Percentiles rank a stretch among this genome's conserved stretches.
These are phyloP conservation scores for Pseudozyma pruni DNA, from an alignment of 1,284 basidiomycete species.

Conservation along the genomic window DNA sequence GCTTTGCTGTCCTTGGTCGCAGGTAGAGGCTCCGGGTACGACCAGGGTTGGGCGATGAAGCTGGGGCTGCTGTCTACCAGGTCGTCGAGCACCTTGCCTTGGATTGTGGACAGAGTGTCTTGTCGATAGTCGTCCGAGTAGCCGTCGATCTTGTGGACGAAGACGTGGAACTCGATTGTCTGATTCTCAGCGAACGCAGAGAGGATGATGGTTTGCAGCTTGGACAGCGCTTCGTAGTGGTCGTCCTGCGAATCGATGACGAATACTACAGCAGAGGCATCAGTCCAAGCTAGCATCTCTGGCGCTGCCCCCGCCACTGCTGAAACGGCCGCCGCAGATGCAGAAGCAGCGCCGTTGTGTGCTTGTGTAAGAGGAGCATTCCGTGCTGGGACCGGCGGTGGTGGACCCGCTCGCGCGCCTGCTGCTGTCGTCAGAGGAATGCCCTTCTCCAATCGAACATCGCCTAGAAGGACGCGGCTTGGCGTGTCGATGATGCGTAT, in stretches of 20 bases:
- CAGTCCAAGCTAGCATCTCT: slow-evolving; percentile 49
- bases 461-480: slow-evolving; percentile 73
- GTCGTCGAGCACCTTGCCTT: slow-evolving; percentile 62
- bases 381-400: slow-evolving; percentile 36
- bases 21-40: slow-evolving; percentile 36
- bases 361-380: slow-evolving; percentile 11
- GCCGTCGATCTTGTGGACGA: slow-evolving; percentile 95
- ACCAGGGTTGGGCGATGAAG: slow-evolving; percentile 49
- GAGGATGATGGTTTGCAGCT: slow-evolving; percentile 71
- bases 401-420: slow-evolving; percentile 23
- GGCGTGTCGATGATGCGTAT: slow-evolving; percentile 97
- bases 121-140: slow-evolving; percentile 90
- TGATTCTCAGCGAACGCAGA: slow-evolving; percentile 76
- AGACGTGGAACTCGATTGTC: slow-evolving; percentile 85
- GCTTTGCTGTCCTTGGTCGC: slow-evolving; percentile 16
- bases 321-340: neutral
- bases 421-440: slow-evolving; percentile 26
- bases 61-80: slow-evolving; percentile 56
- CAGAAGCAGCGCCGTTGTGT: slow-evolving; percentile 2
- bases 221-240: slow-evolving; percentile 76
- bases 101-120: slow-evolving; percentile 62
- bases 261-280: slow-evolving; percentile 76
- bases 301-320: slow-evolving; percentile 3
- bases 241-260: slow-evolving; percentile 91
- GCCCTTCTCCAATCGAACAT: slow-evolving; percentile 37